These are phyloP conservation scores for Inosperma sp. DNA, from an alignment of 768 basidiomycete species.

Conservation along the genomic window DNA sequence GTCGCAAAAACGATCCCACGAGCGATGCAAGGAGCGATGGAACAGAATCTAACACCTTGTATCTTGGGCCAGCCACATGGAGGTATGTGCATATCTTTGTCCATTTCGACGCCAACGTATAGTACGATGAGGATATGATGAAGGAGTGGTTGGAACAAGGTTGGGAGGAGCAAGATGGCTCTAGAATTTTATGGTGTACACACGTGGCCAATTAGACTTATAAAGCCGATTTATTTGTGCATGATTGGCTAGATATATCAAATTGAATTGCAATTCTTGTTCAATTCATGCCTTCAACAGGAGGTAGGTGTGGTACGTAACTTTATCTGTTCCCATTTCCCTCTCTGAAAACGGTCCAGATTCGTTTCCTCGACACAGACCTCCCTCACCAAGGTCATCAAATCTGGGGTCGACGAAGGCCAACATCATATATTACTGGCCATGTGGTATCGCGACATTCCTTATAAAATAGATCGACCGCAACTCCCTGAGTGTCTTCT, in stretches of 20 bases:
- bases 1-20: too few relatives aligned
- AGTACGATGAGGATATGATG: constrained; percentile 37
- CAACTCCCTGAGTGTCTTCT: constrained; percentile 22
- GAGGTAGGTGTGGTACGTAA: too few relatives aligned
- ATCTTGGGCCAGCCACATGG: constrained; percentile 39
- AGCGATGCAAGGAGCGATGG: too few relatives aligned
- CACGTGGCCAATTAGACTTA: too few relatives aligned
- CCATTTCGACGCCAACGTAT: constrained; percentile 44
- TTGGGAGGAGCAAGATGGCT: constrained; percentile 30
- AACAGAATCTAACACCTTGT: too few relatives aligned
- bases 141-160: constrained; percentile 47
- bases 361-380: constrained; percentile 21
- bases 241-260: too few relatives aligned
- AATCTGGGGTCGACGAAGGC: constrained; percentile 24
- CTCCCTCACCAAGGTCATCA: constrained; percentile 25
- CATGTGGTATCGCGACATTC: constrained; percentile 20
- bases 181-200: constrained; percentile 32
- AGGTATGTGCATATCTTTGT: constrained; percentile 32
- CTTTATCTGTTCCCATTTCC: background rate
- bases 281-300: too few relatives aligned
- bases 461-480: constrained; percentile 19
- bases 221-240: too few relatives aligned
- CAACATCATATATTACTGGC: constrained; percentile 23
- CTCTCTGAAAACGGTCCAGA: constrained; percentile 1
- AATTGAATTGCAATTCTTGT: too few relatives aligned